Conservation (phyloP, 2,329 filamentous ascomycete genomes). For the Colletotrichum noveboracense region DNA sequence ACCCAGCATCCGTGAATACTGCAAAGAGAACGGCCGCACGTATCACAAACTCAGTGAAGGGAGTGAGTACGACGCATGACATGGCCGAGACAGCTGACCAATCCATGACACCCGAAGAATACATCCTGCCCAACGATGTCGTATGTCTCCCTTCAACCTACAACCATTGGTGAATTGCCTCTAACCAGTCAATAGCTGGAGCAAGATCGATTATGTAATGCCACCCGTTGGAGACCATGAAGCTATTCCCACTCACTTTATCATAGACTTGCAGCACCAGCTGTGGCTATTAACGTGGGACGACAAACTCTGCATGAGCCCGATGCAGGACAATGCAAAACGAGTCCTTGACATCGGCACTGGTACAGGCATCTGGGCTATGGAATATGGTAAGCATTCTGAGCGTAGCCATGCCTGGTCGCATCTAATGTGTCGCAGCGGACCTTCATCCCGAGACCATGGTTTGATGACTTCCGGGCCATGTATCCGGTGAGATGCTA, state of each 20-base stretch:
- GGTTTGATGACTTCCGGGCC: slow-evolving; percentile 12
- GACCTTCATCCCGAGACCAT: slow-evolving; percentile 35
- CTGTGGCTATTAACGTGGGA: slow-evolving; percentile 36
- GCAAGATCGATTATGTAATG: slow-evolving; percentile 20
- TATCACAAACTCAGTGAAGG: slow-evolving; percentile 25
- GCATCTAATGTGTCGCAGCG: slow-evolving; percentile 24
- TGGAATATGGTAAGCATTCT: slow-evolving; percentile 26
- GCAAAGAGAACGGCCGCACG: slow-evolving; percentile 11
- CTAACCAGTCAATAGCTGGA: slow-evolving; percentile 26
- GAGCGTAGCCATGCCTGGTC: background rate
- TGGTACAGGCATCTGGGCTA: slow-evolving; percentile 29
- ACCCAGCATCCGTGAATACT: background rate
- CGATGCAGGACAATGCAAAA: slow-evolving; percentile 23
- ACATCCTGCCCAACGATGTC: slow-evolving; percentile 29
- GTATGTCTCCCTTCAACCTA: background rate
- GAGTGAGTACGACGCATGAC: slow-evolving; percentile 13
- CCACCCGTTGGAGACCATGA: background rate
- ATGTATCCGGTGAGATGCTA: background rate
- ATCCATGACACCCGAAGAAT: slow-evolving; percentile 22
- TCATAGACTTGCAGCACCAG: slow-evolving; percentile 40
- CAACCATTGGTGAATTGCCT: background rate
- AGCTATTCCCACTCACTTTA: background rate
- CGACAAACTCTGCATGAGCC: slow-evolving; percentile 32
- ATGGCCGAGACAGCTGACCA: background rate
- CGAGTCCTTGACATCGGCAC: slow-evolving; percentile 30